Base-by-base conservation (phyloP, 805 yeast genomes). In the Candida gorgasii region DNA sequence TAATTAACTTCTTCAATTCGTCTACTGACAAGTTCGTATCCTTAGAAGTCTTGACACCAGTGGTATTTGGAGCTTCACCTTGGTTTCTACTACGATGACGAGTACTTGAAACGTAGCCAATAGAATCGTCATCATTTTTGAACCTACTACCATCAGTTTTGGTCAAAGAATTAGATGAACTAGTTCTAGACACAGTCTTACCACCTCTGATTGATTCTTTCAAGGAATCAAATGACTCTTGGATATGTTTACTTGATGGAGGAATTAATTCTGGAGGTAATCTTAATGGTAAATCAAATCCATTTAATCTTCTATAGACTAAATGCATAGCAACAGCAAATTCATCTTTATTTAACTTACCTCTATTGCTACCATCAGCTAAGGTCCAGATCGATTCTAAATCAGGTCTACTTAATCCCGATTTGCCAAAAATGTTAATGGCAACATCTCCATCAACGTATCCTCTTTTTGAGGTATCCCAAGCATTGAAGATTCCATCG, bases 321-420 rank as follows among this genome's bases (percentile, higher is more conserved):
- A 92, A 73, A 72, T 95, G 97, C 98, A 92, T 93, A 23, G 98
- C 97, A 26, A 93, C 89, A 0, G 96, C 85, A 68, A 92, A 93
- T 62, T 89, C 96, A 60, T 92, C 97, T 55, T 80, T 82, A 60
- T 87, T 86, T 51, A 92, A 78, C 58, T 79, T 81, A 4, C 97
- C 97, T 42, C 84, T 76, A 61, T 89, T 86, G 42, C 83, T 82
- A 12, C 83, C 77, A 61, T 93, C 98, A 43, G 90, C 79, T 51
- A 92, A 73, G 37, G 80, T 86, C 99, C 99, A 92, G 48, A 93
- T 89, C 31, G 82, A 75, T 62, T 90, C 98, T 48, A 92, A 74
- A 55, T 90, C 97, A 4, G 80, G 73, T 62, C 97, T 81, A 43
- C 82, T 75, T 51, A 93, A 77, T 2, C 98, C 98, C 15, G 96